Base-by-base conservation (phyloP, 1,139 yeast species). In the Starmera stellimalicola region DNA sequence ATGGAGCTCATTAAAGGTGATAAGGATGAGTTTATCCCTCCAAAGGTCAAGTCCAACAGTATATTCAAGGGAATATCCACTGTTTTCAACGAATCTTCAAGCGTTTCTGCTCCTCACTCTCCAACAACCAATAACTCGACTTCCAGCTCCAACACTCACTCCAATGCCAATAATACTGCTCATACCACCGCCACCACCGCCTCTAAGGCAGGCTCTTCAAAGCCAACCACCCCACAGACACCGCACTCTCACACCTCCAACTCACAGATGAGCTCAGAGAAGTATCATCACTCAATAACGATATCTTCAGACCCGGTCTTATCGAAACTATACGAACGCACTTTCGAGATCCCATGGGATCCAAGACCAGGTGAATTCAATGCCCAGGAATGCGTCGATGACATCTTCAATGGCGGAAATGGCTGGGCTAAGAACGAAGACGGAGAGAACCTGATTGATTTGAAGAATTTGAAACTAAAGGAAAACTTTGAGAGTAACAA, bases 341-440 rank as follows among this genome's bases (percentile, higher is more conserved):
- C 85, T 1, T 70, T 79, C 47, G 77, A 79, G 37, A 66, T 81
- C 26, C 70, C 83, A 0, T 85, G 95, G 94, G 87, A 81, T 47
- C 74, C 78, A 2, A 72, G 79, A 37, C 78, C 85, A 12, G 74
- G 83, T 33, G 91, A 81, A 42, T 73, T 69, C 39, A 65, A 80
- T 9, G 94, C 95, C 0, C 70, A 71, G 32, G 80, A 75, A 36
- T 74, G 91, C 43, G 67, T 87, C 9, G 74, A 77, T 28, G 94
- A 84, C 52, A 80, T 88, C 3, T 70, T 85, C 40, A 68, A 71
- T 16, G 83, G 81, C 16, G 83, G 88, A 1, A 71, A 73, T 34
- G 93, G 91, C 1, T 80, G 81, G 81, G 64, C 65, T 4, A 61
- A 61, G 35, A 63, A 63, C 35, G 73, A 66, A 38, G 65, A 60